A percentile compares a stretch with the other conserved stretches of the same genome.
Conservation (phyloP, 208 protist species). For the Endotrypanum monterogeii region DNA sequence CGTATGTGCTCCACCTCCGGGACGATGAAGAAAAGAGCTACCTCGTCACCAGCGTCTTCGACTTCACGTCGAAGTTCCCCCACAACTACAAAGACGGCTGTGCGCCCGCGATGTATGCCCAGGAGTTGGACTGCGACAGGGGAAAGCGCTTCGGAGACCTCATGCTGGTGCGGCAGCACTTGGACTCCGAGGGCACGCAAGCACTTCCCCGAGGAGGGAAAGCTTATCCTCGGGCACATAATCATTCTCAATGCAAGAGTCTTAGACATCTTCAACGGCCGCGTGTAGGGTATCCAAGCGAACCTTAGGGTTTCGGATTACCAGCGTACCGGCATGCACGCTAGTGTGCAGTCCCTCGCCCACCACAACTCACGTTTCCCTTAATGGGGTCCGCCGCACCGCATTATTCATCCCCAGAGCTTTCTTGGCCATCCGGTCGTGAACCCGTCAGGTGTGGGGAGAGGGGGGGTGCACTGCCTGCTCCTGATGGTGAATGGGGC, state of each 20-base stretch:
- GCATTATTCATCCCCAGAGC: conserved; percentile 77
- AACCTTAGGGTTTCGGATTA: conserved; percentile 30
- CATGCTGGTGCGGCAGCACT: conserved; percentile 26
- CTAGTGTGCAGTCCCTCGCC: conserved; percentile 53
- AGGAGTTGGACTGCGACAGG: conserved; percentile 28
- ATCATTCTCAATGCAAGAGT: conserved; percentile 16
- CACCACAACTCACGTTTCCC: conserved; percentile 56
- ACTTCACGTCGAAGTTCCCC: conserved; percentile 34
- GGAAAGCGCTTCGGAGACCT: conserved; percentile 20
- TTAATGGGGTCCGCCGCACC: conserved; percentile 48
- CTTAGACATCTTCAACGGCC: conserved; percentile 37
- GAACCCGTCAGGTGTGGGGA: conserved; percentile 56
- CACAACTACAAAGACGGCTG: conserved; percentile 27
- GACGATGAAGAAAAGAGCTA: conserved; percentile 77
- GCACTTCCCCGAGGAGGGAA: conserved; percentile 27
- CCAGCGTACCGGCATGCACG: conserved; percentile 47
- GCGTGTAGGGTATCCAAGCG: conserved; percentile 58
- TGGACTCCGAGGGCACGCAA: conserved; percentile 18
- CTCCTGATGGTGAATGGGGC: conserved; percentile 83
- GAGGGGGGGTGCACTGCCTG: conserved; percentile 80
- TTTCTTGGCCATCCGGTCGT: conserved; percentile 51
- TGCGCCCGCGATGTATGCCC: conserved; percentile 19
- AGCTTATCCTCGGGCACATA: conserved; percentile 39
- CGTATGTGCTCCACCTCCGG: conserved; percentile 69
- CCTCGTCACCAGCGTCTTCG: conserved; percentile 72